Evolutionary conservation across 495 filamentous ascomycete species (phyloP), one percentile per base, ranked within the genome.

Genomic region (Echria macrotheca): DNA sequence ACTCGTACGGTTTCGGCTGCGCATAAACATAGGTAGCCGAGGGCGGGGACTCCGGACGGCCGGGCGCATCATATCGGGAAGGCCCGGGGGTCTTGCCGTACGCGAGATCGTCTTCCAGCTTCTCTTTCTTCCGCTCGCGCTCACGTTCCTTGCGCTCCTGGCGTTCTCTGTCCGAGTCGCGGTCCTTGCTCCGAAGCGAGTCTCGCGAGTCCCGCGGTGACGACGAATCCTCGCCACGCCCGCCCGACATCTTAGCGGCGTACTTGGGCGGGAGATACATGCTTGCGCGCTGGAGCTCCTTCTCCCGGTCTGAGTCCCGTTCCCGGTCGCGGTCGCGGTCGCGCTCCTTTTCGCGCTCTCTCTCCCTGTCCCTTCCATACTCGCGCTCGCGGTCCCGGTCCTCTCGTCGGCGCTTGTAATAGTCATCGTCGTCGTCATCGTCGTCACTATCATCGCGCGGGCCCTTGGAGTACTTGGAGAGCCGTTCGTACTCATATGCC

Each of bases 1-100:
- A 80, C 39, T 75, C 69, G 54, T 69, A 81, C 32, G 61, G 67
- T 22, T 67, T 66, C 0, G 76, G 70, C 51, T 70, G 65, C 14
- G 70, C 69, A 63, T 83, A 82, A 38, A 44, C 63, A 45, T 59
- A 68, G 49, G 21, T 56, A 25, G 22, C 54, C 12, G 62, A 59
- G 40, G 50, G 57, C 28, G 62, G 57, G 9, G 63, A 57, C 22
- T 44, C 61, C 33, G 60, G 58, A 15, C 51, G 55, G n/a, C n/a
- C n/a, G n/a, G n/a, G n/a, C 31, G 58, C 42, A 9, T 31, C 56
- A 23, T 62, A 54, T 53, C 59, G 64, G 37, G 55, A 49, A 11
- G 55, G 59, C 12, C 49, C 55, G 15, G 61, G 59, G 15, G 56
- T 44, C 18, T 59, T 69, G 22, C 73, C 73, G 55, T 76, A 76